Percentiles rank a stretch among this genome's conserved stretches.
phyloP scores from a whole-genome alignment of 2,329 filamentous ascomycete species.

The Aspergillus intermedius region DNA sequence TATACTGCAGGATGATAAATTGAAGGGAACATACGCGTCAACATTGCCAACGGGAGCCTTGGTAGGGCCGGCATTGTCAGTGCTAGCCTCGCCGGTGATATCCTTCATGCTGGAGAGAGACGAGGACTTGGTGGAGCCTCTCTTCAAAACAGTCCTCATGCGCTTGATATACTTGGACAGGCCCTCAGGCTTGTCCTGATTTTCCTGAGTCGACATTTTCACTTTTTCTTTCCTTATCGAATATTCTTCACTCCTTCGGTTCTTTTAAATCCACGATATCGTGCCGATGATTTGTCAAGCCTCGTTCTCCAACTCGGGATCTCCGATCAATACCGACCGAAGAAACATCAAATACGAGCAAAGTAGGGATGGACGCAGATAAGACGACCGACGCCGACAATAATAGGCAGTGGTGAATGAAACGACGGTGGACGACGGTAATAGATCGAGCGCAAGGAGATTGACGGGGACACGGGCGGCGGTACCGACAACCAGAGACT shows the following conservation, averaged over 20 bases:
- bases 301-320: neutral
- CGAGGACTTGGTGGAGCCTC: constrained; percentile 23
- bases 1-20: neutral
- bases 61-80: constrained; percentile 6
- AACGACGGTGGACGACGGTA: neutral
- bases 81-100: neutral
- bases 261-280: neutral
- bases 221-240: too few species aligned
- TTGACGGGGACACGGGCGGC: constrained; percentile 1
- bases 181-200: constrained; percentile 25
- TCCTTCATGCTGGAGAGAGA: constrained; percentile 18
- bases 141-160: constrained; percentile 32
- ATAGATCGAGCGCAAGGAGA: neutral
- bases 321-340: neutral
- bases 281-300: neutral
- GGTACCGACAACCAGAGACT: constrained; percentile 16
- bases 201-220: constrained; percentile 20
- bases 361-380: too few species aligned
- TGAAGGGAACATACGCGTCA: constrained; percentile 2
- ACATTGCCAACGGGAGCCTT: constrained; percentile 2
- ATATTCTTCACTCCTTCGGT: too few species aligned
- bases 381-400: neutral
- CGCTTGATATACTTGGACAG: constrained; percentile 35
- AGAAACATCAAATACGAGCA: neutral
- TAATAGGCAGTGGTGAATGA: neutral